Base-by-base conservation (phyloP, 2,329 filamentous ascomycete species). In the Akanthomyces dipterigenus region DNA sequence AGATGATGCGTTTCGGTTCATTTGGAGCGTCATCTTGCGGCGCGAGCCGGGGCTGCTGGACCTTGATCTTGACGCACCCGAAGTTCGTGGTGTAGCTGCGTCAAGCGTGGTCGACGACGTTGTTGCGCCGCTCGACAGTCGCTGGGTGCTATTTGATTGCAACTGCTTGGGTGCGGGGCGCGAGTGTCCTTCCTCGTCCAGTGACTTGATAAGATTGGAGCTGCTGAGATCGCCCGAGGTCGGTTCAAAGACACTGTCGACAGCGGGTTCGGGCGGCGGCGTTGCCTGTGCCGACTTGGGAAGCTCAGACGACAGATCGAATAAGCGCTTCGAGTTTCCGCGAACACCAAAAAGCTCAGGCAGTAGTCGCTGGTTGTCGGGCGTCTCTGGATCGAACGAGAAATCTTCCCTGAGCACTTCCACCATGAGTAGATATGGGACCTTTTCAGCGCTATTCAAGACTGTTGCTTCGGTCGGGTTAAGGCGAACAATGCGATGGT, bases 401-500 rank as follows among this genome's bases (percentile, higher is more conserved):
- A 95, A 93, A 68, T 95, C 90, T 65, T 93, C 90, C 26, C 88
- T 80, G 53, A 95, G 75, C 24, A 95, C 87, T 70, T 95, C 90
- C 2, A 93, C 85, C 89, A 95, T 93, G 31, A 95, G 80, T 55
- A 95, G 75, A 73, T 92, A 95, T 1, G 90, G 90, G 49, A 95
- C 90, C 70, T 92, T 89, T 72, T 95, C 90, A 5, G 90, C 90
- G 71, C 90, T 95, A 73, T 95, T 95, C 56, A 95, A 76, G 60
- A 93, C 91, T 0, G 90, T 93, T 6, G 90, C 88, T 73, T 95
- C 90, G 1, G 89, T 89, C 7, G 90, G 91, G 69, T 93, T 95
- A 55, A 95, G 80, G 42, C 90, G 84, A 50, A 95, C 90, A 63
- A 95, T 91, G 40, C 90, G 85, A 70, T 95, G 90, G 71, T 95